Evolutionary conservation across 1,139 yeast genomes (phyloP), one percentile per base, ranked within the genome.

Genomic region (Zygosaccharomyces sapae): DNA sequence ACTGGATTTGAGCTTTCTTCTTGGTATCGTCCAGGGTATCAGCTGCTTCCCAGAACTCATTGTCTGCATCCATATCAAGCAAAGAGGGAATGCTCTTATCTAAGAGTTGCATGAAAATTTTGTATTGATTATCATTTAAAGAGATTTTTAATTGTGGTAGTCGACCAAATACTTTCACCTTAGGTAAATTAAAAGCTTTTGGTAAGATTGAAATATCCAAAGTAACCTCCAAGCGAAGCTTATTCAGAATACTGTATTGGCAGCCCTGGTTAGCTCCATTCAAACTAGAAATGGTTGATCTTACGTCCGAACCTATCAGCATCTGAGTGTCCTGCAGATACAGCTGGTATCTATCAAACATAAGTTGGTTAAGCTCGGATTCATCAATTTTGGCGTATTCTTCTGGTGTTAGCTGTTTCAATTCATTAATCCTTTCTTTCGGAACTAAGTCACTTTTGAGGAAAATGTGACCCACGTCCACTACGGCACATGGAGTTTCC

Each of bases 381-480:
- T 92, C 84, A 62, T 89, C 96, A 1, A 77, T 75, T 10, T 76
- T 77, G 1, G 81, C 77, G 63, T 89, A 89, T 51, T 75, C 79
- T 41, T 77, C 78, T 5, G 79, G 74, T 37, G 75, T 73, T 62
- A 87, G 81, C 5, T 79, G 71, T 58, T 83, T 88, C 44, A 90
- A 79, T 51, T 83, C 83, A 45, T 83, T 82, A 35, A 89, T 77
- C 43, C 79, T 80, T 3, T 78, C 76, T 56, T 79, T 79, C 43
- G 87, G 87, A 1, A 84, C 96, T 40, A 90, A 73, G 54, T 89
- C 92, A 64, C 96, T 87, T 2, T 75, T 70, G 5, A 92, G 81
- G 58, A 90, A 83, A 29, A 94, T 83, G 65, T 92, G 97, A 60
- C 99, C 99, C 10, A 97, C 97, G 74, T 94, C 98, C 48, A 94